phyloP scores from a whole-genome alignment of 164 flowering plant genomes.

The Taxillus chinensis region DNA sequence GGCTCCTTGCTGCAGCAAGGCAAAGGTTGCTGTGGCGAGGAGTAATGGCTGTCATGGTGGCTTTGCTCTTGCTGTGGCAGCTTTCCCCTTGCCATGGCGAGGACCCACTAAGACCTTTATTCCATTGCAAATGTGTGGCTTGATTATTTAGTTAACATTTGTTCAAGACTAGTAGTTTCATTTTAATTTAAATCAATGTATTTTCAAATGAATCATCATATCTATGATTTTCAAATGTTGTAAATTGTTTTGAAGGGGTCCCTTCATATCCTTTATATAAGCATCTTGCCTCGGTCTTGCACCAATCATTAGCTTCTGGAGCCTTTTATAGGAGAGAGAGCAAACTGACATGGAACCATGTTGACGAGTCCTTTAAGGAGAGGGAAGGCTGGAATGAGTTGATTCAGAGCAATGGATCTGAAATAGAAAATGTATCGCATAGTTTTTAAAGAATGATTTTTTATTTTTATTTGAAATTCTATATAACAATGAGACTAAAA shows the following conservation, averaged over 20 bases:
- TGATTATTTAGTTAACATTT: background rate
- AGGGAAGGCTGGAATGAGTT: slow-evolving; percentile 40
- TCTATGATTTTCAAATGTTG: slow-evolving; percentile 6
- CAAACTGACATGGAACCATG: slow-evolving; percentile 12
- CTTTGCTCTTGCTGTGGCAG: too few relatives aligned
- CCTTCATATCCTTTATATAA: slow-evolving; percentile 65
- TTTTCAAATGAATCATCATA: background rate
- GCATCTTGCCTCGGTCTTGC: slow-evolving; percentile 46
- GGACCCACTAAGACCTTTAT: too few relatives aligned
- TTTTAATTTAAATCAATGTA: too few relatives aligned
- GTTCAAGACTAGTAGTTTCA: background rate
- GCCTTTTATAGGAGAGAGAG: slow-evolving; percentile 10
- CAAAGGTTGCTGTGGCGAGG: too few relatives aligned
- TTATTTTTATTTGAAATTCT: background rate
- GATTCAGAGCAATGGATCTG: slow-evolving; percentile 36
- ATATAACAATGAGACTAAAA: background rate
- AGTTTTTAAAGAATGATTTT: background rate
- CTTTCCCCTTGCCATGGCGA: too few relatives aligned
- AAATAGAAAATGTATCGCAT: slow-evolving; percentile 36
- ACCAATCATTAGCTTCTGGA: slow-evolving; percentile 31
- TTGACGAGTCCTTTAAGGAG: slow-evolving; percentile 24
- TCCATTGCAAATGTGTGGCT: too few relatives aligned
- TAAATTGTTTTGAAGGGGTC: slow-evolving; percentile 38
- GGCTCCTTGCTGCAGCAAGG: too few relatives aligned
- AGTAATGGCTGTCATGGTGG: too few relatives aligned